Base-by-base conservation (phyloP, 805 yeast genomes). In the Candida multigemmis region DNA sequence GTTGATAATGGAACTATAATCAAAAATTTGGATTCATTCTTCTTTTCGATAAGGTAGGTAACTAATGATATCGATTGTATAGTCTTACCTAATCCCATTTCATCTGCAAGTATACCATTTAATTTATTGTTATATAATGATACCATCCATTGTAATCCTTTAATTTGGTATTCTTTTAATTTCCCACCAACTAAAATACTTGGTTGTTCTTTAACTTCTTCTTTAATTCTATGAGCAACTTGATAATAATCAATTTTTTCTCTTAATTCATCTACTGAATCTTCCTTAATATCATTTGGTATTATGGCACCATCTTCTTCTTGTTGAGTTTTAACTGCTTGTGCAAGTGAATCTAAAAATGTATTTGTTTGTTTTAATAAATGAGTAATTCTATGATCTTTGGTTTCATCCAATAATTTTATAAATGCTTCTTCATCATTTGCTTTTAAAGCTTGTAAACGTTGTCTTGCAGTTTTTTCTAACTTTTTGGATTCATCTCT, bases 401-500 rank as follows among this genome's bases (percentile, higher is more conserved):
- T 82, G 3, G 94, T 82, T 53, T 81, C 86, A 49, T 82, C 91
- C 50, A 82, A 66, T 44, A 82, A 68, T 46, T 81, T 81, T 49
- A 82, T 69, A 58, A 82, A 82, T 2, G 91, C 91, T 47, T 82
- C 94, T 53, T 82, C 93, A 60, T 82, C 94, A 49, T 82, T 81
- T 11, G 87, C 82, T 51, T 78, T 80, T 63, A 82, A 71, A 16
- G 91, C 91, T 44, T 78, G 86, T 54, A 82, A 69, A 71, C 94
- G 79, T 48, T 80, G 87, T 46, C 77, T 81, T n/a, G 93, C 93
- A 16, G 77, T 81, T 48, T 72, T 74, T 51, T 82, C 91, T 35
- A 78, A 54, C 50, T 77, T 70, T 56, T 71, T 79, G 35, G 74
- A 71, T 51, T 81, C 91, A 31, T 82, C 94, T 47, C 71, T 76